A percentile compares a stretch with the other conserved stretches of the same genome.
Evolutionary conservation across 768 basidiomycete genomes (phyloP).

Genomic region (Boletales sp.): DNA sequence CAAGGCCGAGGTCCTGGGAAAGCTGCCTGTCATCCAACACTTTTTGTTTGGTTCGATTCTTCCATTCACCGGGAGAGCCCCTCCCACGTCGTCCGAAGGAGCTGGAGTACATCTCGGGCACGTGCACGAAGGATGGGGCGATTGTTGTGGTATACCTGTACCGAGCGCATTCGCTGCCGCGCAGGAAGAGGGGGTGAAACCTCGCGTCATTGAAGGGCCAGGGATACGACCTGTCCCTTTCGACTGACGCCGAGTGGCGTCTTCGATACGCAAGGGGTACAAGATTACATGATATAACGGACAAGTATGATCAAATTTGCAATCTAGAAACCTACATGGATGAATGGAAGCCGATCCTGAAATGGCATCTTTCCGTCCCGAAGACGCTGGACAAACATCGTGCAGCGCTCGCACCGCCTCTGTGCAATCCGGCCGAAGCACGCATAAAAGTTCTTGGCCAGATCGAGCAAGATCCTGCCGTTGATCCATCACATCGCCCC

Average conservation of each 20-base stretch:
- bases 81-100: conserved; percentile 27
- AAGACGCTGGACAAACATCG: too few species aligned
- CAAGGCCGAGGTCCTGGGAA: conserved; percentile 88
- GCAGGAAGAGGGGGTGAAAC: conserved; percentile 36
- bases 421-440: too few species aligned
- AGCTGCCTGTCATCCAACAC: conserved; percentile 95
- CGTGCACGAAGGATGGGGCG: conserved; percentile 68
- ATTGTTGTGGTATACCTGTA: conserved; percentile 89
- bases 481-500: too few species aligned
- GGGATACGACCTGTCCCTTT: conserved; percentile 79
- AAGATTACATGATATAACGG: too few species aligned
- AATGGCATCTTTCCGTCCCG: too few species aligned
- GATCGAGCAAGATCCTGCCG: too few species aligned
- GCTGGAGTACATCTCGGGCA: conserved; percentile 19
- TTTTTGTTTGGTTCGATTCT: conserved; percentile 89
- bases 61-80: conserved; percentile 58
- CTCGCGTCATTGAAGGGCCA: conserved; percentile 48
- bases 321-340: too few species aligned
- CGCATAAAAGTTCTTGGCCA: too few species aligned
- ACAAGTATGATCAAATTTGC: too few species aligned
- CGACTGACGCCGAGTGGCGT: conserved; percentile 34
- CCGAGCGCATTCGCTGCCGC: conserved; percentile 82
- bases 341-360: too few species aligned
- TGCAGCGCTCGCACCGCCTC: too few species aligned
- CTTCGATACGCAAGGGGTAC: too few species aligned